These are phyloP conservation scores for Micromonas pusilla DNA, from an alignment of 139 green algal species.

Conservation along the genomic window DNA sequence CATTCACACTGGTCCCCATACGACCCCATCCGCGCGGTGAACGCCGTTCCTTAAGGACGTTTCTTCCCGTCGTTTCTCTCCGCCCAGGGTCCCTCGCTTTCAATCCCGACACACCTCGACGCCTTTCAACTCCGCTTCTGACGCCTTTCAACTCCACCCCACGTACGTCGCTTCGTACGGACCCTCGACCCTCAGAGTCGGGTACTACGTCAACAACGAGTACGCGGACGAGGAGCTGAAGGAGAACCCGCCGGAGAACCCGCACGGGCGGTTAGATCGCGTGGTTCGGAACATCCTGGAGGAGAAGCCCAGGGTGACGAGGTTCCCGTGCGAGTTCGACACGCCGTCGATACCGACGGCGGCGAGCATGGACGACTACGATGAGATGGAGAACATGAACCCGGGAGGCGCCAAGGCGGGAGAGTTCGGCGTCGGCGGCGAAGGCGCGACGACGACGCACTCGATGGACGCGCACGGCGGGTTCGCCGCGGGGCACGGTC, in stretches of 20 bases:
- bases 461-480: not conserved
- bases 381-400: not conserved
- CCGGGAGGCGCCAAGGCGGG: too few relatives aligned
- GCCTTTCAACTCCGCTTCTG: too few relatives aligned
- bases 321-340: constrained; percentile 51
- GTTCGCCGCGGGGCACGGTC: not conserved
- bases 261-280: constrained; percentile 54
- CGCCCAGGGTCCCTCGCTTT: too few relatives aligned
- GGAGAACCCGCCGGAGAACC: constrained; percentile 63
- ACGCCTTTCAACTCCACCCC: too few relatives aligned
- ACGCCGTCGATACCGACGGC: not conserved
- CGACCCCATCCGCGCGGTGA: too few relatives aligned
- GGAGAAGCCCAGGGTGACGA: constrained; percentile 87
- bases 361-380: not conserved
- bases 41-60: too few relatives aligned
- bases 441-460: not conserved
- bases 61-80: too few relatives aligned
- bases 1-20: too few relatives aligned
- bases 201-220: constrained; percentile 96
- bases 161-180: too few relatives aligned
- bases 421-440: not conserved
- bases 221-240: constrained; percentile 80
- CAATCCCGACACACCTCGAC: too few relatives aligned
- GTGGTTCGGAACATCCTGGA: constrained; percentile 66
- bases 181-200: too few relatives aligned